A percentile compares a stretch with the other conserved stretches of the same genome.
These are phyloP conservation scores for Daldinia decipiens DNA, from an alignment of 495 filamentous ascomycete genomes.

Conservation along the genomic window DNA sequence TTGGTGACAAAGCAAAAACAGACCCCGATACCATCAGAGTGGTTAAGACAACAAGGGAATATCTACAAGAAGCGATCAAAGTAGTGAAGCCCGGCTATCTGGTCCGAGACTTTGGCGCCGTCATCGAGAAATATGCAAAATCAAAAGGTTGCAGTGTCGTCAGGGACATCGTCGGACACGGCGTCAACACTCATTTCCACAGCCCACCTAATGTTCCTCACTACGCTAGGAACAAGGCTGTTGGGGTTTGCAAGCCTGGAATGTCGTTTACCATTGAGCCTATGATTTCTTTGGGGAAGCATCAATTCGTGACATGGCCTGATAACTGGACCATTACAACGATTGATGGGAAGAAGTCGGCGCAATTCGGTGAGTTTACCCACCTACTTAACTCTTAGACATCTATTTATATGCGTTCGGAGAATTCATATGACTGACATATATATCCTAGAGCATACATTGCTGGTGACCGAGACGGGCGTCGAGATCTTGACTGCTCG, in stretches of 20 bases:
- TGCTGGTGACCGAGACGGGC: background rate
- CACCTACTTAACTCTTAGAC: background rate
- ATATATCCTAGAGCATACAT: background rate
- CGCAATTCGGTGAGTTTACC: conserved; percentile 3
- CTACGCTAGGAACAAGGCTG: background rate
- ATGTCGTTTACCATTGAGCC: conserved; percentile 2
- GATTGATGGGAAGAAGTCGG: conserved; percentile 6
- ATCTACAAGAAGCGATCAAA: background rate
- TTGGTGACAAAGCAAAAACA: background rate
- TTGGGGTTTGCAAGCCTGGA: conserved; percentile 1
- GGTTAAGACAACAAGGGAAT: background rate
- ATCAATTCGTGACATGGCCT: conserved; percentile 5
- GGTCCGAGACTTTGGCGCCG: background rate
- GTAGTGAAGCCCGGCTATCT: background rate
- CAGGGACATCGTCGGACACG: conserved; percentile 1
- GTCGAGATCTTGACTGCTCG: conserved; percentile 1
- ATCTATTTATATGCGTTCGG: background rate
- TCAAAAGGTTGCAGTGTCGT: conserved; percentile 1
- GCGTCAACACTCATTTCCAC: conserved; percentile 1
- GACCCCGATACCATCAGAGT: conserved; percentile 1
- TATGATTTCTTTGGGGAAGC: conserved; percentile 4
- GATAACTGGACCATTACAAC: conserved; percentile 1
- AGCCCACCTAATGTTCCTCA: conserved; percentile 7
- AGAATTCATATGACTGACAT: conserved; percentile 2
- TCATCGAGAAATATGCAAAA: conserved; percentile 2